Conservation (phyloP, 2,329 filamentous ascomycete genomes). For the Colletotrichum sp. region DNA sequence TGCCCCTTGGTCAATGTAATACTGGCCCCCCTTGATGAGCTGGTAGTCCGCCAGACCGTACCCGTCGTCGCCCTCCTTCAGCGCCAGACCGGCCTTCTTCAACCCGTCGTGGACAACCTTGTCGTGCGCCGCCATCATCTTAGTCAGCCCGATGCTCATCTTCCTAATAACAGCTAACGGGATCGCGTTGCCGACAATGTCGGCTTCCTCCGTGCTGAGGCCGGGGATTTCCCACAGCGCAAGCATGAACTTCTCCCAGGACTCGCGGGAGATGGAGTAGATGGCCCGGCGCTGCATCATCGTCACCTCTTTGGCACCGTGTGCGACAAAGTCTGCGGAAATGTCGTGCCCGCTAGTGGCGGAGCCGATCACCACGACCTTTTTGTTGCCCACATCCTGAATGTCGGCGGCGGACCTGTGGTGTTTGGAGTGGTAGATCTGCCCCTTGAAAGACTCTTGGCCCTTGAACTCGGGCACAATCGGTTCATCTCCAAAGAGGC, state of each 20-base stretch:
- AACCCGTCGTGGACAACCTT: constrained; percentile 47
- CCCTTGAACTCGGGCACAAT: constrained; percentile 43
- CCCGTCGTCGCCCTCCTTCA: constrained; percentile 39
- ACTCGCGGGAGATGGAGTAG: constrained; percentile 50
- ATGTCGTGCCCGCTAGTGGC: constrained; percentile 56
- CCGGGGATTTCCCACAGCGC: constrained; percentile 36
- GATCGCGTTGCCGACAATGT: constrained; percentile 49
- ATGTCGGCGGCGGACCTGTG: constrained; percentile 43
- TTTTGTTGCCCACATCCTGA: constrained; percentile 34
- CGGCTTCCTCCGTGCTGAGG: constrained; percentile 54
- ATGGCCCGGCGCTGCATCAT: constrained; percentile 59
- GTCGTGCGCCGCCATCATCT: constrained; percentile 44
- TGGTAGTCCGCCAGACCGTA: constrained; percentile 40
- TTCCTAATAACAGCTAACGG: constrained; percentile 52
- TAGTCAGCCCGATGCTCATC: constrained; percentile 45
- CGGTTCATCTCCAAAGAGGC: constrained; percentile 44
- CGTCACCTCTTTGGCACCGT: constrained; percentile 50
- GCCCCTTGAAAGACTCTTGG: constrained; percentile 44
- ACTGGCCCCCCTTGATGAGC: constrained; percentile 41
- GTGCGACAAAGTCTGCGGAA: constrained; percentile 52
- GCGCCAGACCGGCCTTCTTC: constrained; percentile 46
- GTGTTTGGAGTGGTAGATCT: constrained; percentile 45
- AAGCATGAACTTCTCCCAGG: constrained; percentile 46
- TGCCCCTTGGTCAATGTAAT: constrained; percentile 47
- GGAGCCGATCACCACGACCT: constrained; percentile 51